Base-by-base conservation (phyloP, 1,284 basidiomycete species). In the Sutorius eximius region DNA sequence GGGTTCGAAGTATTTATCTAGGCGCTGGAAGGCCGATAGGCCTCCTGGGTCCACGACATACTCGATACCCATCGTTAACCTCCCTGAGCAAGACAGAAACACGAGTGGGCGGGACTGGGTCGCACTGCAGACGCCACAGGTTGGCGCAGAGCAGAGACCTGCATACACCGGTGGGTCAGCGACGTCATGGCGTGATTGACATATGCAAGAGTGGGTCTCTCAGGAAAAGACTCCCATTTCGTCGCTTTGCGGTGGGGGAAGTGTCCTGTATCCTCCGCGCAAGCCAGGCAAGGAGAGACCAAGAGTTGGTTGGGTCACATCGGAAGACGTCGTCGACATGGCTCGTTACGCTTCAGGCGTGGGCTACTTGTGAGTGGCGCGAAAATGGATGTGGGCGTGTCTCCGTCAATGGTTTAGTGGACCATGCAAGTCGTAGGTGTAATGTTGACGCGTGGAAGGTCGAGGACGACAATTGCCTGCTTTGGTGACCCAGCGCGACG, bases 11-110 rank as follows among this genome's bases (percentile, higher is more conserved):
- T n/a, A n/a, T n/a, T n/a, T n/a, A n/a, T n/a, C n/a, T n/a, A n/a
- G n/a, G n/a, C n/a, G n/a, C n/a, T n/a, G n/a, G n/a, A n/a, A n/a
- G n/a, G n/a, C n/a, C n/a, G n/a, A n/a, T n/a, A n/a, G n/a, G n/a
- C n/a, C n/a, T n/a, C n/a, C n/a, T n/a, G n/a, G n/a, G n/a, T n/a
- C n/a, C n/a, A n/a, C n/a, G n/a, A n/a, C n/a, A n/a, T n/a, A n/a
- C n/a, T n/a, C n/a, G n/a, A n/a, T n/a, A n/a, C n/a, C n/a, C n/a
- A n/a, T n/a, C n/a, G n/a, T n/a, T n/a, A n/a, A n/a, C n/a, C n/a
- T n/a, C n/a, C n/a, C n/a, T n/a, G 82, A 66, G 66, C 93, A 95
- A n/a, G 87, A 82, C 11, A 94, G 74, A n/a, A n/a, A n/a, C n/a
- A n/a, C 84, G 68, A 89, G 87, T 1, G 91, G 90, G n/a, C 89